Percentiles rank a stretch among this genome's conserved stretches.
Conservation (phyloP, 2,329 filamentous ascomycete genomes). For the Paraphaeosphaeria minitans region DNA sequence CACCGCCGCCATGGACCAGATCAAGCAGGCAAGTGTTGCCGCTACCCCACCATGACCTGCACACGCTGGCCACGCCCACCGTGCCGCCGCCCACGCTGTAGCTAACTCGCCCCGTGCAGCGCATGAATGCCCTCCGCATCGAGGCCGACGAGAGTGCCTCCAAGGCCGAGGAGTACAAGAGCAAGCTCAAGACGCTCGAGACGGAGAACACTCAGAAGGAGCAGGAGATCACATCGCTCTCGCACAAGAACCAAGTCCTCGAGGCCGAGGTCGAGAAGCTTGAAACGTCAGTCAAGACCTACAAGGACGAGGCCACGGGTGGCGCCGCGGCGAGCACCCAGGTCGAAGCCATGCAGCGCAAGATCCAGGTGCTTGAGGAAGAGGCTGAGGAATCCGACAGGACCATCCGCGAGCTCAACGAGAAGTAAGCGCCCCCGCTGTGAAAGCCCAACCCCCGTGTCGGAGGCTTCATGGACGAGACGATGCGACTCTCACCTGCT, state of each 20-base stretch:
- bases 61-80: conserved; percentile 15
- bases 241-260: conserved; percentile 92
- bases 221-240: conserved; percentile 95
- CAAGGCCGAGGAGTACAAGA: conserved; percentile 85
- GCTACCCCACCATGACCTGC: conserved; percentile 43
- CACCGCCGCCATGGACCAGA: conserved; percentile 72
- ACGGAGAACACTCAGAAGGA: conserved; percentile 96
- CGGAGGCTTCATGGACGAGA: neutral
- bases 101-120: conserved; percentile 60
- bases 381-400: conserved; percentile 97
- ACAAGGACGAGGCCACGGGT: conserved; percentile 85
- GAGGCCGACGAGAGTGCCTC: conserved; percentile 84
- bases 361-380: conserved; percentile 94
- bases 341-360: conserved; percentile 89
- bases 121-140: conserved; percentile 92
- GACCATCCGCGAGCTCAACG: conserved; percentile 94
- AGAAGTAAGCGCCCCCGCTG: conserved; percentile 70
- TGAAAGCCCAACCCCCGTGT: neutral
- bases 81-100: neutral
- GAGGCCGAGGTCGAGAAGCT: conserved; percentile 93
- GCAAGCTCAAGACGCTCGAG: conserved; percentile 86
- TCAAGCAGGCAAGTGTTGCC: conserved; percentile 76
- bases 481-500: conserved; percentile 18
- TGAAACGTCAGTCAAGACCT: conserved; percentile 79
- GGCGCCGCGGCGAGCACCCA: conserved; percentile 82